These are phyloP conservation scores for Elsinoe ampelina DNA, from an alignment of 2,329 filamentous ascomycete genomes.

Conservation along the genomic window DNA sequence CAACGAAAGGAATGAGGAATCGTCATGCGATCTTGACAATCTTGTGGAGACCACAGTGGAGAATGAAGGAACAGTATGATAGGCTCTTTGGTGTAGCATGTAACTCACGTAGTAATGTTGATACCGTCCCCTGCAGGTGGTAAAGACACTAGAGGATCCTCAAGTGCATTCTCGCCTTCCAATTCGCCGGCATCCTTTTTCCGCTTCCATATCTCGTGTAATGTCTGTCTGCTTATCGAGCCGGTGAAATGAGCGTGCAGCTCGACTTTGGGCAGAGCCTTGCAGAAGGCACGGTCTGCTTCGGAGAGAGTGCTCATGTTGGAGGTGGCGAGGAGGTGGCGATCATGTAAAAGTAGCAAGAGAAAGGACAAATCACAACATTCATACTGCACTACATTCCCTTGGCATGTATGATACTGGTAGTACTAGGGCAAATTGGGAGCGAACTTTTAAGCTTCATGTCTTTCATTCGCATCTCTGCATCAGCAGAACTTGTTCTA, in stretches of 20 bases:
- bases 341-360: not conserved
- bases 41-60: too few species aligned
- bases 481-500: slow-evolving; percentile 10
- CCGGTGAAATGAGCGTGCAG: slow-evolving; percentile 74
- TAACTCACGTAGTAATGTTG: slow-evolving; percentile 14
- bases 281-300: slow-evolving; percentile 23
- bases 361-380: not conserved
- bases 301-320: not conserved
- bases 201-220: slow-evolving; percentile 63
- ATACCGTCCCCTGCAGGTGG: slow-evolving; percentile 48
- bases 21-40: too few species aligned
- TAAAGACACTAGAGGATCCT: slow-evolving; percentile 62
- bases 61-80: too few species aligned
- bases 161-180: slow-evolving; percentile 40
- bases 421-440: too few species aligned
- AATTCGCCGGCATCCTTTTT: slow-evolving; percentile 41
- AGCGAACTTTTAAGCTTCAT: not conserved
- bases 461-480: slow-evolving; percentile 13
- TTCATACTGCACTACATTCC: not conserved
- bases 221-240: slow-evolving; percentile 61
- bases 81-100: too few species aligned
- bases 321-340: too few species aligned
- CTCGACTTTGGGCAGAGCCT: slow-evolving; percentile 39
- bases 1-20: too few species aligned
- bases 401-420: not conserved